phyloP scores from a whole-genome alignment of 2,329 filamentous ascomycete genomes.

The Westerdykella sp. region DNA sequence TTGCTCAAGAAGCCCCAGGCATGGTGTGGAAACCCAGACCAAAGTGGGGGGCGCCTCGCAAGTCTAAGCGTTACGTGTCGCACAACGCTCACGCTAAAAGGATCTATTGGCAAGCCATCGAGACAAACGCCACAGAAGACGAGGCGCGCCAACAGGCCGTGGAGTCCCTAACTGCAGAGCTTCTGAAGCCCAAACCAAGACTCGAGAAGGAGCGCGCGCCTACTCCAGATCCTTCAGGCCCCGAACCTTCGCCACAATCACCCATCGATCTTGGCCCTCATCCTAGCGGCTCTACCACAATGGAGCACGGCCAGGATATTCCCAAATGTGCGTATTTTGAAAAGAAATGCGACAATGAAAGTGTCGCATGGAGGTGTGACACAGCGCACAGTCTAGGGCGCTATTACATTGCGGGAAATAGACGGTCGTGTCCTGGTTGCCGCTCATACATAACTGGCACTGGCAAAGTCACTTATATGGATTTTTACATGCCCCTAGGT shows the following conservation, averaged over 20 bases:
- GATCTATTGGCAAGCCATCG: conserved; percentile 16
- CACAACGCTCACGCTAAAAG: conserved; percentile 25
- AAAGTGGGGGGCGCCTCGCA: conserved; percentile 3
- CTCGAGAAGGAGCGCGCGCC: conserved; percentile 5
- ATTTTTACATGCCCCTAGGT: conserved; percentile 21
- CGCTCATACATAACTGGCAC: conserved; percentile 9
- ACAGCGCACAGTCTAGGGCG: conserved; percentile 23
- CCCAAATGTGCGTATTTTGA: conserved; percentile 15
- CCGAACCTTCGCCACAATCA: conserved; percentile 7
- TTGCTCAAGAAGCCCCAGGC: conserved; percentile 12
- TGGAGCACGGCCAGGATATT: conserved; percentile 23
- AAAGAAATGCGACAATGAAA: conserved; percentile 6
- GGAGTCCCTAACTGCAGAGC: conserved; percentile 8
- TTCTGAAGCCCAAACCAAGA: conserved; percentile 7
- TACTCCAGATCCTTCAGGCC: conserved; percentile 9
- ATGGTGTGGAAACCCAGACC: conserved; percentile 17
- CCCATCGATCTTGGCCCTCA: conserved; percentile 17
- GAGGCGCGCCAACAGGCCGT: conserved; percentile 11
- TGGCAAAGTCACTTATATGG: conserved; percentile 14
- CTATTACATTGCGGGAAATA: conserved; percentile 26
- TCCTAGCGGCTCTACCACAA: conserved; percentile 18
- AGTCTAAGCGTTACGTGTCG: conserved; percentile 3
- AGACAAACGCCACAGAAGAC: conserved; percentile 5
- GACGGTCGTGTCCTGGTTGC: conserved; percentile 19
- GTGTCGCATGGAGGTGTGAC: conserved; percentile 25